A percentile compares a stretch with the other conserved stretches of the same genome.
phyloP scores from a whole-genome alignment of 768 basidiomycete species.

The Termitomyces eurrhizus region DNA sequence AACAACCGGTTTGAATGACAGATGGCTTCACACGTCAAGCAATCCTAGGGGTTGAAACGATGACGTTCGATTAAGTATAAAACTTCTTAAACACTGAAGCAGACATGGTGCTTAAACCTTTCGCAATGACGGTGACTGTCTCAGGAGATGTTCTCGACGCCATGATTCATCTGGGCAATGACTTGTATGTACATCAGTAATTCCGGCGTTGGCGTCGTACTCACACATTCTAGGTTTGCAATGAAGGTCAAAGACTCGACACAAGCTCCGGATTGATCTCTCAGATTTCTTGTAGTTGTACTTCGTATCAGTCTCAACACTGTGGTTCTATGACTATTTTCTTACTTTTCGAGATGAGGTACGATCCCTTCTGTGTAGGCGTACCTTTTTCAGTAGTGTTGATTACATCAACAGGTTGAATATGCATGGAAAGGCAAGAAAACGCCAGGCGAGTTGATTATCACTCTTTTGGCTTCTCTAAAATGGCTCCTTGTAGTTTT shows the following conservation, averaged over 20 bases:
- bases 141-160: neutral
- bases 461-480: too few species aligned
- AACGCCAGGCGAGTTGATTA: neutral
- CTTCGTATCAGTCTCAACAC: slow-evolving; percentile 12
- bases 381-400: neutral
- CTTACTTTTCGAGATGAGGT: slow-evolving; percentile 16
- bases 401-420: neutral
- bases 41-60: too few species aligned
- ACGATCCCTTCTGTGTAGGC: neutral
- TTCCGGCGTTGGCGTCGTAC: too few species aligned
- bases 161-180: neutral
- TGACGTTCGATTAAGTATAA: too few species aligned
- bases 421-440: slow-evolving; percentile 6
- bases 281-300: slow-evolving; percentile 2
- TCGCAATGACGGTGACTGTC: too few species aligned
- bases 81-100: too few species aligned
- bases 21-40: too few species aligned
- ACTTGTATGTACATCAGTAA: neutral
- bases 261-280: too few species aligned
- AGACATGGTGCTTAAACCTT: too few species aligned
- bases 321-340: slow-evolving; percentile 18
- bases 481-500: neutral
- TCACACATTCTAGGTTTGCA: neutral
- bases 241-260: neutral
- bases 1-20: too few species aligned